Evolutionary conservation across 2,329 filamentous ascomycete species (phyloP), one percentile per base, ranked within the genome.

Genomic region (Colletotrichum lupini): DNA sequence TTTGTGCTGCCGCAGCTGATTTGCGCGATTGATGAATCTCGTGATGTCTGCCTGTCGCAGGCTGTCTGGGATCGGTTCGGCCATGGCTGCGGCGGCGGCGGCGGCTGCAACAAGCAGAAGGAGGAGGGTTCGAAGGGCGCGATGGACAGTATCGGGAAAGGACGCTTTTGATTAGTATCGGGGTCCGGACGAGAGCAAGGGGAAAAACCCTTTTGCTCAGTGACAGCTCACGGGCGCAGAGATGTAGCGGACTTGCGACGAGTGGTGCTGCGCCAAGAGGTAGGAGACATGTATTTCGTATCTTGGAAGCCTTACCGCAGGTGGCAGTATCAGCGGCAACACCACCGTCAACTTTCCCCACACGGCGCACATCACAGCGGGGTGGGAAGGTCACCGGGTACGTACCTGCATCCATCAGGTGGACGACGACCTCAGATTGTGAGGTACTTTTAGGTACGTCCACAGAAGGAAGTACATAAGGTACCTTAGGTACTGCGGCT

Each of bases 21-120:
- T 89, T 42, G 95, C 96, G 79, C 96, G 92, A 67, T 92, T 89
- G 75, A 95, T 92, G 82, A 97, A 98, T 74, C 95, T 94, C 76
- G 91, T 92, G 79, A 98, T 91, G 81, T 98, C 95, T 73, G 94
- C 92, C 69, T 92, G 87, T 85, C 93, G 95, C 78, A 99, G 88
- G 79, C 90, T 90, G 42, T 89, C 86, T 19, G 95, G 95, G 69
- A 96, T 86, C 68, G 87, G 86, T 78, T 90, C 88, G 62, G 94
- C 91, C 95, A 98, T 98, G 75, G 56, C 46, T 55, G 56, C 66
- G 53, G 46, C 58, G 19, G 35, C 58, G 19, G 35, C 5, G n/a
- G 35, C 24, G 22, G 24, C 35, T 26, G 37, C 37, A 19, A 19
- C 37, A 19, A 19, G 5, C 14, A 19, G 3, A 22, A 49, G 7